These are phyloP conservation scores for Curvularia hawaiiensis DNA, from an alignment of 2,329 filamentous ascomycete species.

Conservation along the genomic window DNA sequence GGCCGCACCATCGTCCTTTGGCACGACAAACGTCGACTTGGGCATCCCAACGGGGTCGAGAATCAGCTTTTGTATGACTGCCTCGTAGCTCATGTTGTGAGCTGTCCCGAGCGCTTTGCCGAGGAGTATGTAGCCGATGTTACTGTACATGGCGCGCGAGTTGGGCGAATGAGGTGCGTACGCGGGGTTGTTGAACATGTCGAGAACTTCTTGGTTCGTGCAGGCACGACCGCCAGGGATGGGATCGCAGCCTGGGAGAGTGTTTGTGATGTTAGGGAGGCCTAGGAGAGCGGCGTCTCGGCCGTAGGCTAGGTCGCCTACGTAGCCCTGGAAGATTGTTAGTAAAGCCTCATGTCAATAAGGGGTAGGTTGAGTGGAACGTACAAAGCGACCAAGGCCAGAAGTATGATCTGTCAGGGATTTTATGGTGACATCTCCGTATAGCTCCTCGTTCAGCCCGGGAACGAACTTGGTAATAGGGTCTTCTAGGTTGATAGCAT, in stretches of 20 bases:
- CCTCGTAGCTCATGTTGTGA: slow-evolving; percentile 25
- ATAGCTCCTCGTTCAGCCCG: slow-evolving; percentile 21
- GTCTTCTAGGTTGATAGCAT: slow-evolving; percentile 30
- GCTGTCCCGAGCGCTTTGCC: slow-evolving; percentile 28
- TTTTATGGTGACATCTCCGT: slow-evolving; percentile 28
- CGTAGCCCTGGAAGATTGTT: slow-evolving; percentile 23
- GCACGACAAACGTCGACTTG: slow-evolving; percentile 21
- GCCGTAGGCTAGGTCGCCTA: slow-evolving; percentile 26
- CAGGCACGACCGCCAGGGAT: slow-evolving; percentile 28
- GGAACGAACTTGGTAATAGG: slow-evolving; percentile 32
- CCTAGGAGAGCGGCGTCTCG: slow-evolving; percentile 21
- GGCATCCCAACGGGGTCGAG: slow-evolving; percentile 25
- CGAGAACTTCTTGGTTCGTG: slow-evolving; percentile 24
- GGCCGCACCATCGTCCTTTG: slow-evolving; percentile 16
- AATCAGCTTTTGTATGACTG: slow-evolving; percentile 30
- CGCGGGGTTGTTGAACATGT: slow-evolving; percentile 29
- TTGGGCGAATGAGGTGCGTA: slow-evolving; percentile 25
- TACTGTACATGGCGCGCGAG: slow-evolving; percentile 29
- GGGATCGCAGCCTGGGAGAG: slow-evolving; percentile 31
- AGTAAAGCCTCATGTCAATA: neutral
- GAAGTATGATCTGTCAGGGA: slow-evolving; percentile 31
- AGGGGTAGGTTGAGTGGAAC: neutral
- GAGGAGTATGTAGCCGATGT: slow-evolving; percentile 33
- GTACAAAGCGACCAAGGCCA: slow-evolving; percentile 29
- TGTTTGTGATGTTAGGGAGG: slow-evolving; percentile 23